Percentiles rank a stretch among this genome's conserved stretches.
phyloP scores from a whole-genome alignment of 352 stramenopile species.

The Saprolegnia diclina region DNA sequence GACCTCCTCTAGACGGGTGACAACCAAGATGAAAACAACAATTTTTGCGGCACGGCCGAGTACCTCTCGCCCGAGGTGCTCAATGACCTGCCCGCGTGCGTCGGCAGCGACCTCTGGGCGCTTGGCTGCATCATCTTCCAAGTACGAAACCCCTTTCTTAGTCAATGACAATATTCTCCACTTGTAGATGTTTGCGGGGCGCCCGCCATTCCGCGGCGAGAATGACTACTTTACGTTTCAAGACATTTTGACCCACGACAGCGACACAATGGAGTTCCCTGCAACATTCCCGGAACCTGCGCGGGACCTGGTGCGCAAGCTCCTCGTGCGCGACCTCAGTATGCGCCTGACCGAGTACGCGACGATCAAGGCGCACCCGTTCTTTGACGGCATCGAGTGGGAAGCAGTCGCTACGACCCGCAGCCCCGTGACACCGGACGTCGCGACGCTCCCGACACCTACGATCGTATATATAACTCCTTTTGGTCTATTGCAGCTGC shows the following conservation, averaged over 20 bases:
- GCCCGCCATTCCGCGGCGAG: constrained; percentile 80
- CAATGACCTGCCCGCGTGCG: constrained; percentile 71
- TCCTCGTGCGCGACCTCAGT: constrained; percentile 67
- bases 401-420: constrained; percentile 41
- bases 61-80: constrained; percentile 90
- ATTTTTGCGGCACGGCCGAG: constrained; percentile 88
- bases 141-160: too few relatives aligned
- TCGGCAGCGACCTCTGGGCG: constrained; percentile 86
- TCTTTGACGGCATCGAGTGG: constrained; percentile 83
- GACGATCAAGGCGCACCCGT: constrained; percentile 66
- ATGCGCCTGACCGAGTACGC: constrained; percentile 74
- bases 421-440: constrained; percentile 56
- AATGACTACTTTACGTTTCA: constrained; percentile 91
- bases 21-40: constrained; percentile 58
- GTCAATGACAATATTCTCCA: too few relatives aligned
- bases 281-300: constrained; percentile 50
- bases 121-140: constrained; percentile 90
- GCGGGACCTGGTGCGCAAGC: constrained; percentile 67
- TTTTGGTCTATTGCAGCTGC: background rate
- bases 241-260: constrained; percentile 80
- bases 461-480: constrained; percentile 45
- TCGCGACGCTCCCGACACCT: constrained; percentile 55
- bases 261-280: constrained; percentile 72
- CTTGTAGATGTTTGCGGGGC: constrained; percentile 76
- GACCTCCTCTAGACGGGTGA: background rate